These are phyloP conservation scores for Dorcoceras hygrometricum DNA, from an alignment of 257 asterid species.

Conservation along the genomic window DNA sequence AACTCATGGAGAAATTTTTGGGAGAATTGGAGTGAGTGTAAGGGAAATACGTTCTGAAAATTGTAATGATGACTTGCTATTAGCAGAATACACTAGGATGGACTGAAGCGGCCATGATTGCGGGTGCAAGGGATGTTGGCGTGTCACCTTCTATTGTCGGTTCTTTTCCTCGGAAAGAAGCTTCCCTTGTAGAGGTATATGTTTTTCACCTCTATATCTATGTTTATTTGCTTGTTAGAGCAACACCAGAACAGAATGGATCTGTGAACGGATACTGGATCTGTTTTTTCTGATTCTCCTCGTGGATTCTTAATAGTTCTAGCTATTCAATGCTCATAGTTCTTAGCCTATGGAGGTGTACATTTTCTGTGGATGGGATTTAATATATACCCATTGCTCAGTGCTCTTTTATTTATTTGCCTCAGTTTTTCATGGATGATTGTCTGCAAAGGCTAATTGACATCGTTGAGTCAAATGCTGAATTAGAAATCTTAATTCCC, in stretches of 20 bases:
- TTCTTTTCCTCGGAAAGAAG: conserved; percentile 86
- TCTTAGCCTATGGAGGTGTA: not conserved
- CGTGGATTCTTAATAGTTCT: not conserved
- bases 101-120: conserved; percentile 85
- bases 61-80: conserved; percentile 23
- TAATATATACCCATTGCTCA: not conserved
- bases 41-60: conserved; percentile 19
- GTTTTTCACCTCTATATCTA: conserved; percentile 2
- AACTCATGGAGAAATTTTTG: not conserved
- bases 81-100: conserved; percentile 77
- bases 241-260: not conserved
- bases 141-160: conserved; percentile 91
- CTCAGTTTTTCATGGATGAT: conserved; percentile 95
- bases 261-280: conserved; percentile 13
- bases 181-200: conserved; percentile 86
- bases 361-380: conserved; percentile 9
- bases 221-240: conserved; percentile 10
- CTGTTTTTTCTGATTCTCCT: not conserved
- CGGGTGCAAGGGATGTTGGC: conserved; percentile 86
- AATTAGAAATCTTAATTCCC: conserved; percentile 56
- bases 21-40: conserved; percentile 8
- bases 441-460: conserved; percentile 81
- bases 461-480: conserved; percentile 57
- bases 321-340: not conserved
- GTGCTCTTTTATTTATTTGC: conserved; percentile 23